Conservation (phyloP, 2,329 filamentous ascomycete species). For the Cucurbitaria berberidis region DNA sequence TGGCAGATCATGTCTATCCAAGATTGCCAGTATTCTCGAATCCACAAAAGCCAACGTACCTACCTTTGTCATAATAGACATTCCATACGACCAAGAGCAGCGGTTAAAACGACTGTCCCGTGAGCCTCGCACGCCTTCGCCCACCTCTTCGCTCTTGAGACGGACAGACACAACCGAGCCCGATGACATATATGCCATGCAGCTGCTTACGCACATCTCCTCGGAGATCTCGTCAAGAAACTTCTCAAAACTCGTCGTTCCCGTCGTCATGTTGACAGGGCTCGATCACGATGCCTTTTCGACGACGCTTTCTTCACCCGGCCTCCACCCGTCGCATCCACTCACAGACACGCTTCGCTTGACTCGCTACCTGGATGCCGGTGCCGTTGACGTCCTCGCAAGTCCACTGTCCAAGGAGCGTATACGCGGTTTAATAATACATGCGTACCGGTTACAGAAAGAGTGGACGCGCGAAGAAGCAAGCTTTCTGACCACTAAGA, state of each 20-base stretch:
- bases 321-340: conserved; percentile 44
- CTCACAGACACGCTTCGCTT: conserved; percentile 61
- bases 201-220: conserved; percentile 50
- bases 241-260: conserved; percentile 50
- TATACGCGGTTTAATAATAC: conserved; percentile 77
- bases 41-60: conserved; percentile 42
- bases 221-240: conserved; percentile 51
- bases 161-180: conserved; percentile 45
- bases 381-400: conserved; percentile 83
- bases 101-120: conserved; percentile 49
- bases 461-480: conserved; percentile 76
- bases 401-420: conserved; percentile 78
- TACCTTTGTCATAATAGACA: conserved; percentile 51
- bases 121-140: conserved; percentile 50
- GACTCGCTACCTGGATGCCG: conserved; percentile 79
- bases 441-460: conserved; percentile 82
- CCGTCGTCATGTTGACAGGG: conserved; percentile 49
- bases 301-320: conserved; percentile 40
- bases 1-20: conserved; percentile 47
- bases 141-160: conserved; percentile 42
- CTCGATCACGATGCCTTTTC: conserved; percentile 43
- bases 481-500: conserved; percentile 72
- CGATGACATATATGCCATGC: conserved; percentile 52
- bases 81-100: conserved; percentile 52
- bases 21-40: conserved; percentile 45